Evolutionary conservation across 129 eudicot genomes (phyloP), one percentile per base, ranked within the genome.

Genomic region (Kitagawia praeruptora): DNA sequence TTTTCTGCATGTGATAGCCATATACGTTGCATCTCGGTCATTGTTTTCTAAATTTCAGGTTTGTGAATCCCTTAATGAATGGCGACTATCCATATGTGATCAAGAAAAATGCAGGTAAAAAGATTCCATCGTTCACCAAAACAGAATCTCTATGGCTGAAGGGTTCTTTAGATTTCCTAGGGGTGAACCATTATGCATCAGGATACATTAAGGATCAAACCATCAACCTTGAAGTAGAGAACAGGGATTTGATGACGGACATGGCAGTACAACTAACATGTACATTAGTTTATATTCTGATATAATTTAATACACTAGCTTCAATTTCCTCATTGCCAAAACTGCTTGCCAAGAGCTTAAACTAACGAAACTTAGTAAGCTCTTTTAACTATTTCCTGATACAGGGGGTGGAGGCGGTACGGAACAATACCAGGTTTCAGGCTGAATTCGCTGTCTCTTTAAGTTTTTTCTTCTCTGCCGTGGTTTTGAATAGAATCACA

Each of bases 11-110:
- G 39, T 44, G 47, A 9, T 44, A 44, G 47, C 13, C 12, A 44
- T 44, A 44, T 1, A 44, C 2, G 47, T 44, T 9, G 13, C 15
- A 46, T 11, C 15, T 46, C 49, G 0, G 15, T 46, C 49, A 46
- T 10, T 46, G 2, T 12, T 21, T 5, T 34, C 19, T 4, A 3
- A 70, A 4, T 70, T 71, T 21, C 49, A 71, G 75, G 75, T 71
- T 71, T 71, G 51, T 71, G 34, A 71, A 71, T 69, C 97, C 97
- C 21, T 80, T 92, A 75, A 83, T 88, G 51, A 80, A 81, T 19
- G 97, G 95, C 34, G 94, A 89, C 82, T 89, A 89, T 82, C 97
- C 92, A 13, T 89, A 87, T 27, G 77, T 77, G 63, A 37, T 92
- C 78, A 92, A 88, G 82, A 80, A 80, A 76, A 85, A 81, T 74